Evolutionary conservation across 805 yeast species (phyloP).

Genomic region (Kuraishia hungarica): DNA sequence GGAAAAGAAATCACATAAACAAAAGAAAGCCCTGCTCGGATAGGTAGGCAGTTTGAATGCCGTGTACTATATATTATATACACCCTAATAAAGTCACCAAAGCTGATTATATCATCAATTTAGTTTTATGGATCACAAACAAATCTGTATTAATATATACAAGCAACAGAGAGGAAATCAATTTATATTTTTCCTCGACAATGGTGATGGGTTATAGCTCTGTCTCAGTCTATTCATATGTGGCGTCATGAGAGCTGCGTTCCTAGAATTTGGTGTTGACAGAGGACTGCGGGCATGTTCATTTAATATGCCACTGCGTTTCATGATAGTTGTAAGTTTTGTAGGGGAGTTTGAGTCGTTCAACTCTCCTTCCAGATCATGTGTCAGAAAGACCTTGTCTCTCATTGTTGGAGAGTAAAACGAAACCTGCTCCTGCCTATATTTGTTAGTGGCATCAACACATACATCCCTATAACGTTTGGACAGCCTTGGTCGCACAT

Average conservation of each 20-base stretch:
- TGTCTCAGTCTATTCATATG: background rate
- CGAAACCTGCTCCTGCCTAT: slow-evolving; percentile 11
- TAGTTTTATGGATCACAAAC: no score
- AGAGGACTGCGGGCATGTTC: background rate
- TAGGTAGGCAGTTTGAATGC: background rate
- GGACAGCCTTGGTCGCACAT: slow-evolving; percentile 48
- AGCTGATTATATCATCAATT: background rate
- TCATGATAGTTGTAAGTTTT: slow-evolving; percentile 1
- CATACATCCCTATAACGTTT: slow-evolving; percentile 48
- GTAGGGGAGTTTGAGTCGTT: slow-evolving; percentile 5
- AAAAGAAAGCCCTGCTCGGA: background rate
- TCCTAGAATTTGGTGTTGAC: background rate
- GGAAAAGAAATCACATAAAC: background rate
- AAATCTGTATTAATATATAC: background rate
- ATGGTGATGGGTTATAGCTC: background rate
- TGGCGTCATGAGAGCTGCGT: background rate
- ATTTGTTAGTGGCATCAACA: slow-evolving; percentile 42
- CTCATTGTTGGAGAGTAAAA: slow-evolving; percentile 18
- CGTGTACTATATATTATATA: background rate
- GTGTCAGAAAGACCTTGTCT: slow-evolving; percentile 40
- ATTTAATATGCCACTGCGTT: background rate
- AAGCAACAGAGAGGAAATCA: background rate
- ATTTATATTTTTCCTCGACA: background rate
- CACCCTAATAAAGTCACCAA: background rate
- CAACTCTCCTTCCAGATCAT: slow-evolving; percentile 24